Percentiles rank a stretch among this genome's conserved stretches.
Evolutionary conservation across 2,329 filamentous ascomycete species (phyloP).

Genomic region (Fusarium euwallaceae): DNA sequence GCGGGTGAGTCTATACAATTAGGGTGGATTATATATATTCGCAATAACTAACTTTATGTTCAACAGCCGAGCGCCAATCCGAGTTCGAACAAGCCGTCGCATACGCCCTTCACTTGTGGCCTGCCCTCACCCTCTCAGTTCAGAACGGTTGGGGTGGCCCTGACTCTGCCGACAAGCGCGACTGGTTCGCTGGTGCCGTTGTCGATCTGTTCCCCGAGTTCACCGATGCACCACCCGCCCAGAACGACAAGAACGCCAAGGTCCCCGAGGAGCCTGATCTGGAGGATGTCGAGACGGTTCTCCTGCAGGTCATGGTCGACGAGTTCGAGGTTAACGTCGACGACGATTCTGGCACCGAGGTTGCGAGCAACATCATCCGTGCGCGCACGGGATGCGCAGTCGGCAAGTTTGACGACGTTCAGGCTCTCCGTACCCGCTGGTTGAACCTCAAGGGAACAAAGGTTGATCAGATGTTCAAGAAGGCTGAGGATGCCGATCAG

Average conservation of each 20-base stretch:
- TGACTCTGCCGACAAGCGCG: constrained; percentile 86
- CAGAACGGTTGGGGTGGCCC: constrained; percentile 90
- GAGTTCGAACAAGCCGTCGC: constrained; percentile 90
- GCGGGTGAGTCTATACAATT: constrained; percentile 43
- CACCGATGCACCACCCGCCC: constrained; percentile 51
- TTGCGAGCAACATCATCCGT: constrained; percentile 79
- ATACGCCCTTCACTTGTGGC: constrained; percentile 88
- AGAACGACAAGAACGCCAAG: constrained; percentile 39
- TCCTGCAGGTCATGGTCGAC: constrained; percentile 92
- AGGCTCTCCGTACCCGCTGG: constrained; percentile 73
- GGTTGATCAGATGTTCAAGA: constrained; percentile 66
- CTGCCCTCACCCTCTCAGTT: constrained; percentile 87
- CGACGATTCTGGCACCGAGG: constrained; percentile 83
- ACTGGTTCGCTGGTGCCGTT: constrained; percentile 94
- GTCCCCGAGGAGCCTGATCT: constrained; percentile 71
- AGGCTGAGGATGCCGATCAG: constrained; percentile 66
- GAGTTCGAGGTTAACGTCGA: constrained; percentile 96
- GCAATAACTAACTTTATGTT: constrained; percentile 16
- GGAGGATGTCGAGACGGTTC: constrained; percentile 84
- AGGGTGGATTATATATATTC: not conserved
- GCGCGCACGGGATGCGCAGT: constrained; percentile 74
- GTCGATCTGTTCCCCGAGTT: constrained; percentile 85
- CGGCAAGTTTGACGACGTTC: constrained; percentile 75
- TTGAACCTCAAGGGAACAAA: constrained; percentile 71
- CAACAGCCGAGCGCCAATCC: constrained; percentile 66